These are phyloP conservation scores for Proliferodiscus dingleyae DNA, from an alignment of 2,329 filamentous ascomycete genomes.

Conservation along the genomic window DNA sequence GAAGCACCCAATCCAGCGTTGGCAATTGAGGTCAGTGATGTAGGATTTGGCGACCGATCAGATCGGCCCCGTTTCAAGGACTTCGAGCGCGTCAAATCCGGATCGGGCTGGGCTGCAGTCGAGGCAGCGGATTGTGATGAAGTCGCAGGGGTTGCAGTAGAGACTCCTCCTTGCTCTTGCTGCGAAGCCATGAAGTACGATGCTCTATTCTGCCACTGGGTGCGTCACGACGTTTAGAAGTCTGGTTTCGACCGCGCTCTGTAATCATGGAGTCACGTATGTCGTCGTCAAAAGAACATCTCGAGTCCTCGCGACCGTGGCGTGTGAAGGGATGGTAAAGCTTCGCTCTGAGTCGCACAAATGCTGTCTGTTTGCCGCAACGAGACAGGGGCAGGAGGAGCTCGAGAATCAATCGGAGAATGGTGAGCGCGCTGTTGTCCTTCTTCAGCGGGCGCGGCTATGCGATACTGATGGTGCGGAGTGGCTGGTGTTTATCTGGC, in stretches of 20 bases:
- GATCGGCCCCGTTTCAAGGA: constrained; percentile 29
- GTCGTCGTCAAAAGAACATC: constrained; percentile 19
- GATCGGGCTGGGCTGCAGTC: constrained; percentile 12
- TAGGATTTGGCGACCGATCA: constrained; percentile 22
- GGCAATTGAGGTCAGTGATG: constrained; percentile 23
- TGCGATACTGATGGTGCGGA: too few species aligned
- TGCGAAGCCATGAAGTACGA: constrained; percentile 28
- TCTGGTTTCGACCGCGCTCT: neutral
- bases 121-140: constrained; percentile 18
- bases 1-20: constrained; percentile 25
- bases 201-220: neutral
- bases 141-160: constrained; percentile 21
- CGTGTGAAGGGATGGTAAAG: constrained; percentile 10
- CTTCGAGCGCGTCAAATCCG: constrained; percentile 21
- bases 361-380: constrained; percentile 10
- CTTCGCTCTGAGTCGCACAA: constrained; percentile 18
- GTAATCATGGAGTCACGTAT: constrained; percentile 15
- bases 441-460: too few species aligned
- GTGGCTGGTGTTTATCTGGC: too few species aligned
- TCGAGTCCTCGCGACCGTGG: constrained; percentile 17
- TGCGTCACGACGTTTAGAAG: neutral
- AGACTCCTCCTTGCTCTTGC: constrained; percentile 21
- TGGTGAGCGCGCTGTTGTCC: constrained; percentile 9
- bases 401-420: constrained; percentile 3
- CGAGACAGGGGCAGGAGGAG: neutral